phyloP scores from a whole-genome alignment of 768 basidiomycete species.

The Tulasnella sp. region DNA sequence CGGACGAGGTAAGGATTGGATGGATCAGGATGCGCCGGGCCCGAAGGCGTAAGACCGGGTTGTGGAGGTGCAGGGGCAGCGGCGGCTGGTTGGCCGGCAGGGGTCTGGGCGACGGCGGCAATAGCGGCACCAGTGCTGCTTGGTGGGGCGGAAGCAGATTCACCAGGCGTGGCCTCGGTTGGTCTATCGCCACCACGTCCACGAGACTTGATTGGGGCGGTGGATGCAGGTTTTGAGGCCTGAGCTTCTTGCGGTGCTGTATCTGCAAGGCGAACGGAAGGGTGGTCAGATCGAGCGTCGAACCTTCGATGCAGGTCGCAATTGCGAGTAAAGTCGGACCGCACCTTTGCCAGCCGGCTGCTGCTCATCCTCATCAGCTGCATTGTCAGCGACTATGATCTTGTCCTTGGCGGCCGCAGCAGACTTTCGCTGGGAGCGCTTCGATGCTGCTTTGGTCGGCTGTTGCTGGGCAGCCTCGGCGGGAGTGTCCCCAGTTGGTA shows the following conservation, averaged over 20 bases:
- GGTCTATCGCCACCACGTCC: constrained; percentile 28
- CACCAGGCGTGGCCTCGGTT: neutral
- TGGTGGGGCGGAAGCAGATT: constrained; percentile 18
- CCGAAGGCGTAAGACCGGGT: neutral
- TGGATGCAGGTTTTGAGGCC: neutral
- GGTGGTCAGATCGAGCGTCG: constrained; percentile 13
- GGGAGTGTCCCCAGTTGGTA: neutral
- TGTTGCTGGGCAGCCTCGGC: neutral
- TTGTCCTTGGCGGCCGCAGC: constrained; percentile 30
- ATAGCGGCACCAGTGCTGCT: constrained; percentile 26
- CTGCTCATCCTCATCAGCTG: constrained; percentile 16
- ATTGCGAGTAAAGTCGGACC: neutral
- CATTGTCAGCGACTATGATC: constrained; percentile 21
- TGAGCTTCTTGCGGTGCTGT: constrained; percentile 1
- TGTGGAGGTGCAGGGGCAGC: neutral
- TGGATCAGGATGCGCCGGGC: constrained; percentile 2
- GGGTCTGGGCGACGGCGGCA: constrained; percentile 19
- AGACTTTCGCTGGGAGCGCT: constrained; percentile 25
- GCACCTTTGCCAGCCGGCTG: constrained; percentile 7
- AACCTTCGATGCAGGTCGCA: neutral
- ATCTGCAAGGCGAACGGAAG: constrained; percentile 7
- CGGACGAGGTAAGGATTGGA: constrained; percentile 26
- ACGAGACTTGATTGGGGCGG: constrained; percentile 20
- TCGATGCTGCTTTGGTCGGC: constrained; percentile 12
- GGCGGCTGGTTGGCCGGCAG: neutral